Base-by-base conservation (phyloP, 176 grass and related monocot species). In the Paspalum notatum region DNA sequence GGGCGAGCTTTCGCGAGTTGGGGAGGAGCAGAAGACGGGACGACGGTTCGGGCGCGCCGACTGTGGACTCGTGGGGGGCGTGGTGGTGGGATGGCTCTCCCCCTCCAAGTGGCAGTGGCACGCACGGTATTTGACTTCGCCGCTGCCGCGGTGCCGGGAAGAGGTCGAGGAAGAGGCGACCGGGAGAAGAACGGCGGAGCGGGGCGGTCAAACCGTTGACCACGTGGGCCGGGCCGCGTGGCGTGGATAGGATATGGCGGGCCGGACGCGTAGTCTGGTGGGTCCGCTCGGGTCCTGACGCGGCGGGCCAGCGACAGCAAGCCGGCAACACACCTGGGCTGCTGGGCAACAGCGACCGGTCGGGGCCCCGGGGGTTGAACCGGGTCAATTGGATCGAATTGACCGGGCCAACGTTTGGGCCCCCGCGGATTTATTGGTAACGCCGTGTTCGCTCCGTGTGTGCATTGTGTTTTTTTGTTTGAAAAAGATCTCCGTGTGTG, bases 81-180 rank as follows among this genome's bases (percentile, higher is more conserved):
- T 49, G 68, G 68, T 71, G 20, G 7, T 9, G 0, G 17, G 10
- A n/a, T 8, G 46, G 76, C 47, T 69, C 47, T 69, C 44, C 87
- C 47, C 62, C 47, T 69, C 44, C 87, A 54, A 16, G 68, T 56
- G 71, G 80, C 2, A 16, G 68, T 56, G 71, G 80, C 2, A 12
- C n/a, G 7, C 44, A 20, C 16, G 12, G 81, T 84, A 80, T 76
- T 89, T 81, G 87, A 85, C 82, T 47, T 78, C 44, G 62, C 46
- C 70, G 65, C 46, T 62, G 65, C 72, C 2, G 63, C 20, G 39
- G 64, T 17, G 26, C 10, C 2, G 10, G 80, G 24, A 9, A 12
- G 14, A 15, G 26, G 32, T 12, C 7, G 14, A 18, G 62, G 18
- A 7, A 7, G 60, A 37, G 57, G 24, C 20, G 61, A 57, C 47